Percentiles rank a stretch among this genome's conserved stretches.
These are phyloP conservation scores for Melastoma candidum DNA, from an alignment of 441 rosid species.

Conservation along the genomic window DNA sequence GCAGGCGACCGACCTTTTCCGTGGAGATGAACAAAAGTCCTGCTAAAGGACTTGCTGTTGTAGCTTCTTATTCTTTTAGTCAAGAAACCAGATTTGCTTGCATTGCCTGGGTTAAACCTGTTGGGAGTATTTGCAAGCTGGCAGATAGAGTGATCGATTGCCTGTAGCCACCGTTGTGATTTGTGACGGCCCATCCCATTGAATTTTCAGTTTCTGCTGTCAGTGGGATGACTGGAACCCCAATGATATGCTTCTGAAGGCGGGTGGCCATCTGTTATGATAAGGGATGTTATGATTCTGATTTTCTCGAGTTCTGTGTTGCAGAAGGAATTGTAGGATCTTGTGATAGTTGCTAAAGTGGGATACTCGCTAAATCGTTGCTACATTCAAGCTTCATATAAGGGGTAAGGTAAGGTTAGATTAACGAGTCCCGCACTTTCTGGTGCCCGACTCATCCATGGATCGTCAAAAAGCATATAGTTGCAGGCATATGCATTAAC, in stretches of 20 bases:
- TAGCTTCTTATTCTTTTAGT: constrained; percentile 10
- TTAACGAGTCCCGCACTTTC: not conserved
- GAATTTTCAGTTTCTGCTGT: not conserved
- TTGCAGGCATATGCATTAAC: no score
- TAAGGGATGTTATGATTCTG: not conserved
- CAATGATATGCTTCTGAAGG: not conserved
- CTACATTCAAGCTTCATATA: constrained; percentile 1
- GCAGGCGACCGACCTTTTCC: constrained; percentile 12
- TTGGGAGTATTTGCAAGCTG: not conserved
- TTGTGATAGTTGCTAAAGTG: not conserved
- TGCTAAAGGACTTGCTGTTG: constrained; percentile 14
- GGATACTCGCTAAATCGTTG: constrained; percentile 2
- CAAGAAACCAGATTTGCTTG: constrained; percentile 6
- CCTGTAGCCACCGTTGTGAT: constrained; percentile 4
- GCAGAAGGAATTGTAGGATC: no score
- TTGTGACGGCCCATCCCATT: not conserved
- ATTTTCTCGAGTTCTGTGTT: not conserved
- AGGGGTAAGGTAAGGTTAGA: not conserved
- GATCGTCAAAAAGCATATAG: constrained; percentile 6
- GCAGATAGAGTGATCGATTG: not conserved
- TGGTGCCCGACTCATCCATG: constrained; percentile 7
- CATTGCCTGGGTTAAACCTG: not conserved
- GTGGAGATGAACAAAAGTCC: constrained; percentile 20
- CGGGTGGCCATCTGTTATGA: not conserved
- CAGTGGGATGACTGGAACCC: not conserved